Base-by-base conservation (phyloP, 192 early-diverging fungal species). In the Phycomyces nitens region DNA sequence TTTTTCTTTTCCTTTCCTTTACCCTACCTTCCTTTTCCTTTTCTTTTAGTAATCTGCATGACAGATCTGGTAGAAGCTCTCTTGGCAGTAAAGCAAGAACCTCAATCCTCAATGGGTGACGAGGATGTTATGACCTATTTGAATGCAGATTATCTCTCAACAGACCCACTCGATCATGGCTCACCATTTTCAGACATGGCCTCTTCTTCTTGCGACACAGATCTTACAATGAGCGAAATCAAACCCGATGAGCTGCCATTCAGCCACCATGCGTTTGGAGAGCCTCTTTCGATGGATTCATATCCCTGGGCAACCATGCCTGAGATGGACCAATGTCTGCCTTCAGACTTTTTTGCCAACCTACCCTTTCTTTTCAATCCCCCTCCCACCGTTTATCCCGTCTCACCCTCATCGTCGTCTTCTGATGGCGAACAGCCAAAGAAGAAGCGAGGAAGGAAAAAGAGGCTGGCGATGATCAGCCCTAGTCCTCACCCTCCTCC, bases 361-460 rank as follows among this genome's bases (percentile, higher is more conserved):
- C 44, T 47, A n/a, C 44, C 44, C 11, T 47, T 47, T 47, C 44
- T 47, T n/a, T 47, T 47, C 18, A 14, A 14, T 11, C 44, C 3
- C 15, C 1, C 2, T 11, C 18, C 2, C 44, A 34, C 29, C 2
- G 12, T 11, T 3, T 18, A 47, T 11, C 44, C 29, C 2, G 20
- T n/a, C 18, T 50, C 58, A 22, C 18, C 40, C 15, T 65, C 64
- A 7, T 65, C 64, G 11, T 23, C 54, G 12, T 69, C 67, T 2
- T 69, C 67, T 1, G 71, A 72, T 39, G 41, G 40, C 2, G 72
- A 73, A 18, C 65, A 62, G 16, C 60, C 66, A 11, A 73, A 64
- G 39, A 55, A 57, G 51, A 73, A 73, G 16, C 47, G 72, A 57
- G 72, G 72, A 3, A 47, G 72, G 15, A 73, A 73, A 51, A 70